Evolutionary conservation across 2,329 filamentous ascomycete genomes (phyloP).

Genomic region (Fonsecaea multimorphosa): DNA sequence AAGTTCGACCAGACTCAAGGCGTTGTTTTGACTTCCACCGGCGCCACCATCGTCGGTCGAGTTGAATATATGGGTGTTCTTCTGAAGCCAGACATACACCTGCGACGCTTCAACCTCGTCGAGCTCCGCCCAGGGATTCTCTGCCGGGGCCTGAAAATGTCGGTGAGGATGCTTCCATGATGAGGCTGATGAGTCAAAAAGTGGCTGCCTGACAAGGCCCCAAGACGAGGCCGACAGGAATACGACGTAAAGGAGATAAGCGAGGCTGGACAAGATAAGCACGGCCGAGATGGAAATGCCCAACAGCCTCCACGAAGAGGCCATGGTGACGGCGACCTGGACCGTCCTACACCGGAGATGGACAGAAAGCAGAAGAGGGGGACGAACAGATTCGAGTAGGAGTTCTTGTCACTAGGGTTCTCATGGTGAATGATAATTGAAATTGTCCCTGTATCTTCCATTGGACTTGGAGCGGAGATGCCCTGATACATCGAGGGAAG

Average conservation of each 20-base stretch:
- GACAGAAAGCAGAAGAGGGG: neutral
- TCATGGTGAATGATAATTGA: neutral
- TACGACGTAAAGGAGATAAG: slow-evolving; percentile 28
- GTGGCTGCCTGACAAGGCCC: slow-evolving; percentile 11
- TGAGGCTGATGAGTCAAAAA: neutral
- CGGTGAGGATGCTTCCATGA: slow-evolving; percentile 17
- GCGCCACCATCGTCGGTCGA: neutral
- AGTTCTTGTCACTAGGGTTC: neutral
- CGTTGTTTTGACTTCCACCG: slow-evolving; percentile 50
- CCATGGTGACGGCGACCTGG: slow-evolving; percentile 10
- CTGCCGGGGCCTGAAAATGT: slow-evolving; percentile 28
- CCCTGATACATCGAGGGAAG: neutral
- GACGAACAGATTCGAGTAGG: neutral
- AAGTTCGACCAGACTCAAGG: slow-evolving; percentile 56
- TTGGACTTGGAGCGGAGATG: slow-evolving; percentile 15
- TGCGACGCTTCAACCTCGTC: slow-evolving; percentile 28
- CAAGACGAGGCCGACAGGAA: neutral
- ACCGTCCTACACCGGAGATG: neutral
- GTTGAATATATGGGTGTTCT: slow-evolving; percentile 11
- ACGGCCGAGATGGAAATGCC: slow-evolving; percentile 19
- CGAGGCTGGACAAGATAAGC: slow-evolving; percentile 28
- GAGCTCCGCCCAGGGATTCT: slow-evolving; percentile 30
- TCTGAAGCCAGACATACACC: slow-evolving; percentile 26
- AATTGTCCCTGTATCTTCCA: too few species aligned
- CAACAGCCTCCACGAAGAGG: slow-evolving; percentile 20